A percentile compares a stretch with the other conserved stretches of the same genome.
Evolutionary conservation across 768 basidiomycete genomes (phyloP).

Genomic region (Serendipita vermifera): DNA sequence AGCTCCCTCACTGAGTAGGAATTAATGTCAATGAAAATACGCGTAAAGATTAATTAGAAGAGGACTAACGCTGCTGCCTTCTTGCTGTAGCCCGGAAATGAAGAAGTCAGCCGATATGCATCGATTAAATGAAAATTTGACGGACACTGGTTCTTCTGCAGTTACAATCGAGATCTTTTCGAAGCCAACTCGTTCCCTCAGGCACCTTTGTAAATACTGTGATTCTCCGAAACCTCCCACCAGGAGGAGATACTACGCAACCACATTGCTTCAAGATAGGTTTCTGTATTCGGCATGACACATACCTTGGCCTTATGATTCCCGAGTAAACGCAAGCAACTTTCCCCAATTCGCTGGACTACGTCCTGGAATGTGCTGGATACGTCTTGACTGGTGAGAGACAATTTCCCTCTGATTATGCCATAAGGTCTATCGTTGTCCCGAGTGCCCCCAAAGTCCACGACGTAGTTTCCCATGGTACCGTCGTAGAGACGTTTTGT

Average conservation of each 20-base stretch:
- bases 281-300: neutral
- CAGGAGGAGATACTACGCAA: neutral
- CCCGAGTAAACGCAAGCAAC: neutral
- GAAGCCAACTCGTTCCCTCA: neutral
- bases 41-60: no score
- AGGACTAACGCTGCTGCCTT: neutral
- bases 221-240: constrained; percentile 11
- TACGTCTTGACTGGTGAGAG: neutral
- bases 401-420: neutral
- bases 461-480: neutral
- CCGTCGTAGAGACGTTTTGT: neutral
- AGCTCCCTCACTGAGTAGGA: neutral
- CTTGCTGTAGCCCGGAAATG: neutral
- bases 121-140: neutral
- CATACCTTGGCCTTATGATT: neutral
- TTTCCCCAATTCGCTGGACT: neutral
- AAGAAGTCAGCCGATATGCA: neutral
- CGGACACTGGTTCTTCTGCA: constrained; percentile 8
- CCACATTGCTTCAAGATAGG: neutral
- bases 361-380: neutral
- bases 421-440: neutral
- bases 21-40: neutral
- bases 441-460: neutral
- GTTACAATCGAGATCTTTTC: neutral
- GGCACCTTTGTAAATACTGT: neutral